Evolutionary conservation across 2,329 filamentous ascomycete species (phyloP).

Genomic region (Mycogone perniciosa): DNA sequence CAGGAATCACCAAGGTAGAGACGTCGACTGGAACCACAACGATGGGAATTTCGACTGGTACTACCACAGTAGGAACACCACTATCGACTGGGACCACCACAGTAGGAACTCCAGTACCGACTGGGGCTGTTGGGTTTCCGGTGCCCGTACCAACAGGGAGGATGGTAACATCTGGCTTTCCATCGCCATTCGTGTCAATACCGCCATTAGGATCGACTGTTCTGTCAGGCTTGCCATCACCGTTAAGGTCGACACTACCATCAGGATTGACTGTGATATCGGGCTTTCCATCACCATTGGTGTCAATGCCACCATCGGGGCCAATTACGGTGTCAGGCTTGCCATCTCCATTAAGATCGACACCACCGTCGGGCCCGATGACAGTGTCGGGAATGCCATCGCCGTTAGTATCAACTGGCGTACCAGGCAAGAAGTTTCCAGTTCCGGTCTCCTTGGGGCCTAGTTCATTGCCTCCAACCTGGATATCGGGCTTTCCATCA

Average conservation of each 20-base stretch:
- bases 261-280: background rate
- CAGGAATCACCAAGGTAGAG: no score
- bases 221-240: background rate
- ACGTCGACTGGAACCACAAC: no score
- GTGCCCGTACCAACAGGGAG: no score
- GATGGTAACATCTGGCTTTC: background rate
- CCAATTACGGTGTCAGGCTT: background rate
- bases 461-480: background rate
- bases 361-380: background rate
- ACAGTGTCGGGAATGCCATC: conserved; percentile 2
- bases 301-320: background rate
- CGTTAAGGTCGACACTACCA: background rate
- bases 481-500: background rate
- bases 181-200: background rate
- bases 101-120: no score
- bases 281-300: background rate
- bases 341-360: conserved; percentile 1
- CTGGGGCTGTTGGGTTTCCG: no score
- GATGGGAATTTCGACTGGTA: no score
- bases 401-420: background rate
- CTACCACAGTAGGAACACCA: no score
- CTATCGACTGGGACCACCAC: no score
- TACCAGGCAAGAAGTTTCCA: background rate
- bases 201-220: background rate
- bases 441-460: background rate